phyloP scores from a whole-genome alignment of 257 asterid genomes.

The Gynochthodes officinalis region DNA sequence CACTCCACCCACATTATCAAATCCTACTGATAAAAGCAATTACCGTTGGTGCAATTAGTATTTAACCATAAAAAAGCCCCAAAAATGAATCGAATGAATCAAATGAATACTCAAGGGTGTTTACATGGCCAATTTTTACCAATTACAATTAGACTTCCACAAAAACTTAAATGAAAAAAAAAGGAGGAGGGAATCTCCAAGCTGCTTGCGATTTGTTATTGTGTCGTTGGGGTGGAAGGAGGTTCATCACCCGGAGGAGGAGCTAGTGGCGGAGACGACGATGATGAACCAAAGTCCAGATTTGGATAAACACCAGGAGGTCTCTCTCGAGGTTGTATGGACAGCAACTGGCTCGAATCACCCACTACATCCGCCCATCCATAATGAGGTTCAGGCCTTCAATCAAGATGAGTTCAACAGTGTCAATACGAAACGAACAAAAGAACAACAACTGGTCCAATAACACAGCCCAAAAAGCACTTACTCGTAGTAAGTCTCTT shows the following conservation, averaged over 20 bases:
- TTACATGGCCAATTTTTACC: slow-evolving; percentile 18
- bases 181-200: not conserved
- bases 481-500: slow-evolving; percentile 93
- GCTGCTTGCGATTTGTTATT: slow-evolving; percentile 17
- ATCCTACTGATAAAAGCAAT: too few species aligned
- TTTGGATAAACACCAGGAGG: slow-evolving; percentile 87
- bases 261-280: slow-evolving; percentile 24
- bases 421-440: slow-evolving; percentile 1
- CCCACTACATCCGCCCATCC: slow-evolving; percentile 99
- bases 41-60: too few species aligned
- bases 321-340: slow-evolving; percentile 78
- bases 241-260: not conserved
- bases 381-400: slow-evolving; percentile 97
- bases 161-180: slow-evolving; percentile 1
- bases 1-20: too few species aligned
- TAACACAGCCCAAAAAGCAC: slow-evolving; percentile 6
- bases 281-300: slow-evolving; percentile 67
- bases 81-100: slow-evolving; percentile 52
- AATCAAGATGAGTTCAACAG: slow-evolving; percentile 1
- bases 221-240: slow-evolving; percentile 17
- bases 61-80: too few species aligned
- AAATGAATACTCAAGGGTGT: slow-evolving; percentile 34
- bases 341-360: slow-evolving; percentile 80
- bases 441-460: too few species aligned
- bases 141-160: slow-evolving; percentile 22